Evolutionary conservation across 371 early-diverging fungal species (phyloP), one percentile per base, ranked within the genome.

Genomic region (Lichtheimia ornata): DNA sequence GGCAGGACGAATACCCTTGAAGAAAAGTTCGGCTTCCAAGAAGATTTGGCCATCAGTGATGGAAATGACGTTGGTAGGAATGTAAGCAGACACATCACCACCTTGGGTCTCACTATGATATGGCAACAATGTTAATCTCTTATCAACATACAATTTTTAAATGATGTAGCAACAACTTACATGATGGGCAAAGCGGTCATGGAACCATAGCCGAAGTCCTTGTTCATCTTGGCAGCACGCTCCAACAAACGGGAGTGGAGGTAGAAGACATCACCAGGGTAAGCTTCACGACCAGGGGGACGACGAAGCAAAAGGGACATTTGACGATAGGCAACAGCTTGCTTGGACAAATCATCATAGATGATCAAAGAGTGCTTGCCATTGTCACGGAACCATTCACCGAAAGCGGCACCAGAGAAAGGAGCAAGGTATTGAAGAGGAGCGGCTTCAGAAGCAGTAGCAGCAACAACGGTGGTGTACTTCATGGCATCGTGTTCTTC

Each of bases 11-110:
- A 95, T 83, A 91, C 92, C 95, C 91, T 95, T 96, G 92, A 96
- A 96, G 92, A 96, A 96, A 61, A 96, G 87, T 81, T 97, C 96
- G 53, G 97, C 95, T 84, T 97, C 97, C 86, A 97, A 88, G 93
- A 96, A 72, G 54, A 72, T 72, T 52, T 72, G 97, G 47, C 97
- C 97, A 81, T 96, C 97, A 63, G 97, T 96, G 70, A 96, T 96
- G 83, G 95, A 95, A 94, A 96, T 96, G 73, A 96, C 96, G 87
- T 96, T 96, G 82, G 97, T 96, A 67, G 97, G 97, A 87, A 96
- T 96, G 85, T 96, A 96, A 50, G 97, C 97, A 61, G 96, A 95
- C 75, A 96, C 97, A 89, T 95, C 97, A 82, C 97, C 97, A 85
- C 97, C 97, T 85, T 95, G 95, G 72, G 97, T 96, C 79, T 96